These are phyloP conservation scores for Cenchrus fungigraminus DNA, from an alignment of 176 grass and related monocot genomes.

Conservation along the genomic window DNA sequence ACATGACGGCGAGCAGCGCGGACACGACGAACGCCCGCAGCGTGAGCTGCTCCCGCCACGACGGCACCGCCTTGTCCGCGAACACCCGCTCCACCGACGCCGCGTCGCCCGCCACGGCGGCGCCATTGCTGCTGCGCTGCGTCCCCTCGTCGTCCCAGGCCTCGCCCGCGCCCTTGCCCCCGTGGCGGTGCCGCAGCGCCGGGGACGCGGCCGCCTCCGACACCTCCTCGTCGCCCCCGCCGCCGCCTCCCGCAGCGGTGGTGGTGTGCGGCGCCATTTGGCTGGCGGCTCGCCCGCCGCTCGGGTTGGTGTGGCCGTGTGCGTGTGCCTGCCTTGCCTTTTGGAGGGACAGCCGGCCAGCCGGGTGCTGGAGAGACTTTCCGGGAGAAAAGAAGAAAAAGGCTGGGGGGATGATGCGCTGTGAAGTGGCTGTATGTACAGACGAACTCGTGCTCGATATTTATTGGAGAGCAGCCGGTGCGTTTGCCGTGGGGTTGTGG, in stretches of 20 bases:
- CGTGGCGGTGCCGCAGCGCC: constrained; percentile 51
- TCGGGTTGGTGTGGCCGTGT: not conserved
- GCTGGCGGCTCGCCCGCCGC: not conserved
- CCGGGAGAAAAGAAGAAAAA: not conserved
- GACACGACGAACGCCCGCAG: constrained; percentile 71
- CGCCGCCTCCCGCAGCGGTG: constrained; percentile 1
- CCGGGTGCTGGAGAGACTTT: not conserved
- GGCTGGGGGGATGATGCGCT: not conserved
- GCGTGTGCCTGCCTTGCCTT: not conserved
- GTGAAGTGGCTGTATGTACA: not conserved
- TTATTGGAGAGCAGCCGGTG: constrained; percentile 21
- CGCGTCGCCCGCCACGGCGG: not conserved
- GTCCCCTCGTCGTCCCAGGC: not conserved
- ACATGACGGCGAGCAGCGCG: constrained; percentile 69
- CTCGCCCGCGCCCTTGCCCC: constrained; percentile 21
- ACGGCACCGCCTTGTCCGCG: constrained; percentile 62
- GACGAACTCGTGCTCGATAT: not conserved
- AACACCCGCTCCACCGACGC: constrained; percentile 66
- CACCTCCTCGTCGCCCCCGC: constrained; percentile 47
- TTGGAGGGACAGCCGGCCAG: not conserved
- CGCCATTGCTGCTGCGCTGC: not conserved
- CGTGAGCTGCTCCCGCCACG: constrained; percentile 82
- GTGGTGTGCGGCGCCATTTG: constrained; percentile 35
- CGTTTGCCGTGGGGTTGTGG: not conserved
- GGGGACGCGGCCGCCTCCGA: not conserved